Percentiles rank a stretch among this genome's conserved stretches.
phyloP scores from a whole-genome alignment of 176 grass and related monocot species.

The Triticum aestivum region IWGSC_CS_RefSeq_v2.1 NC_057801.1:672708140-672708639 shows the following conservation, averaged over 20 bases:
- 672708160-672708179: background rate
- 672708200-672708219: background rate
- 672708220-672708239: background rate
- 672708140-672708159: background rate
- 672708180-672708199: background rate
- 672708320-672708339: background rate
- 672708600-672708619: slow-evolving; percentile 11
- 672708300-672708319: background rate
- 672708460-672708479: background rate
- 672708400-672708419: slow-evolving; percentile 52
- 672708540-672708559: slow-evolving; percentile 50
- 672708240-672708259: background rate
- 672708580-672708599: slow-evolving; percentile 43
- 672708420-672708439: background rate
- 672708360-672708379: slow-evolving; percentile 68
- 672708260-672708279: background rate
- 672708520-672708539: slow-evolving; percentile 30
- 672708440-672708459: background rate
- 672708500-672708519: background rate
- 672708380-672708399: slow-evolving; percentile 40
- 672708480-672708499: background rate
- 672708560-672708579: slow-evolving; percentile 43
- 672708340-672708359: slow-evolving; percentile 57
- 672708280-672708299: background rate
- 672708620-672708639: background rate